Conservation (phyloP, 164 flowering plant species). For the Umbilicus rupestris region DNA sequence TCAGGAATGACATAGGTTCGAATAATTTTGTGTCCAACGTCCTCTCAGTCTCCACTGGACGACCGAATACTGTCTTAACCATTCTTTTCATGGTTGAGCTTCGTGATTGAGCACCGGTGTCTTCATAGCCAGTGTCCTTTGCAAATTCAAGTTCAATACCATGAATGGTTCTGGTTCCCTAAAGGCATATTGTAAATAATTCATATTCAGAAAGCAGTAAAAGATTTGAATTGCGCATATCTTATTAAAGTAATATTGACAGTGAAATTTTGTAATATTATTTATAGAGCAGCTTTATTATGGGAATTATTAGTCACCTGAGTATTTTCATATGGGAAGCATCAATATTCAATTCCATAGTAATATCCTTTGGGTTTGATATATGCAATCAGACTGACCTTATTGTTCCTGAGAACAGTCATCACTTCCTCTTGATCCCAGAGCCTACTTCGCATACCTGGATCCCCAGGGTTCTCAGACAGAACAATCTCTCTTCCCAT, state of each 20-base stretch:
- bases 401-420: constrained; percentile 17
- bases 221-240: neutral
- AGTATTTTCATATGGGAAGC: neutral
- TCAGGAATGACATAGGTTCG: constrained; percentile 23
- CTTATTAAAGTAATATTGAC: no score
- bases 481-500: constrained; percentile 45
- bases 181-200: neutral
- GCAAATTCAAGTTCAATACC: constrained; percentile 26
- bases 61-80: neutral
- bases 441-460: constrained; percentile 37
- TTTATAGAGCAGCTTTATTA: no score
- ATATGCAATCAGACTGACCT: constrained; percentile 14
- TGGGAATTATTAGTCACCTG: no score
- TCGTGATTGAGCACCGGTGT: neutral
- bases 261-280: no score
- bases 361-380: neutral
- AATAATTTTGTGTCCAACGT: constrained; percentile 16
- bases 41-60: neutral
- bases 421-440: constrained; percentile 28
- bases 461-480: constrained; percentile 17
- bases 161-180: constrained; percentile 24
- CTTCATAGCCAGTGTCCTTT: constrained; percentile 6
- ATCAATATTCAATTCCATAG: neutral
- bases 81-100: neutral
- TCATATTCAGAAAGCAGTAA: neutral